Percentiles rank a stretch among this genome's conserved stretches.
Conservation (phyloP, 73 alveolate species). For the Tetrahymena thermophila region DNA sequence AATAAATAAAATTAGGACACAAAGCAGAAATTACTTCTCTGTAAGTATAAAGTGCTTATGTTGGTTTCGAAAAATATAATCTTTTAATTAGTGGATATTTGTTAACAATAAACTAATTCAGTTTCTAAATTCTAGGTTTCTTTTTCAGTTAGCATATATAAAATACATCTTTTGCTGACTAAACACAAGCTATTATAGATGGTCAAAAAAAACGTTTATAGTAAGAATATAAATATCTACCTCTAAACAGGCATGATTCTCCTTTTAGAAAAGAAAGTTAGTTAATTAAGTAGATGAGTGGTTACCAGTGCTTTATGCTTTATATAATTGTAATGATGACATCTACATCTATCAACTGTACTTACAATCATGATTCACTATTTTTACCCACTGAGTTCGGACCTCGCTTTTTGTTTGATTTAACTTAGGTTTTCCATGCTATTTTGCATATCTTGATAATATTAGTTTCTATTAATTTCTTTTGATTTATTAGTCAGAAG, state of each 20-base stretch:
- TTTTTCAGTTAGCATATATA: not conserved
- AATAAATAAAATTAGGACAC: constrained; percentile 7
- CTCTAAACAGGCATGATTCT: not conserved
- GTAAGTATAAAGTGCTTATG: constrained; percentile 11
- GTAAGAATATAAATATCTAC: not conserved
- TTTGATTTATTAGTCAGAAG: not conserved
- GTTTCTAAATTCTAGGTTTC: not conserved
- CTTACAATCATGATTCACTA: not conserved
- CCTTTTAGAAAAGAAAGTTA: not conserved
- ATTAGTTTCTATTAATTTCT: not conserved
- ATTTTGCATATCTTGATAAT: not conserved
- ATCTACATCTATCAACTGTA: not conserved
- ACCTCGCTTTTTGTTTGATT: not conserved
- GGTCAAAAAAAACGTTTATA: not conserved
- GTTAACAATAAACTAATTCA: not conserved
- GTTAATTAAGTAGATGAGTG: not conserved
- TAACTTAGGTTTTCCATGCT: not conserved
- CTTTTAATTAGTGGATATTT: not conserved
- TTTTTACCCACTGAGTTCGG: not conserved
- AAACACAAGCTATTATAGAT: not conserved
- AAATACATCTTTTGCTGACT: not conserved
- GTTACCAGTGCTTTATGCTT: not conserved
- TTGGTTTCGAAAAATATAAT: constrained; percentile 24
- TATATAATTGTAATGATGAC: not conserved
- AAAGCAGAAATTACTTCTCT: constrained; percentile 1